Base-by-base conservation (phyloP, 2,329 filamentous ascomycete genomes). In the Mycosphaerelloides madeirae region DNA sequence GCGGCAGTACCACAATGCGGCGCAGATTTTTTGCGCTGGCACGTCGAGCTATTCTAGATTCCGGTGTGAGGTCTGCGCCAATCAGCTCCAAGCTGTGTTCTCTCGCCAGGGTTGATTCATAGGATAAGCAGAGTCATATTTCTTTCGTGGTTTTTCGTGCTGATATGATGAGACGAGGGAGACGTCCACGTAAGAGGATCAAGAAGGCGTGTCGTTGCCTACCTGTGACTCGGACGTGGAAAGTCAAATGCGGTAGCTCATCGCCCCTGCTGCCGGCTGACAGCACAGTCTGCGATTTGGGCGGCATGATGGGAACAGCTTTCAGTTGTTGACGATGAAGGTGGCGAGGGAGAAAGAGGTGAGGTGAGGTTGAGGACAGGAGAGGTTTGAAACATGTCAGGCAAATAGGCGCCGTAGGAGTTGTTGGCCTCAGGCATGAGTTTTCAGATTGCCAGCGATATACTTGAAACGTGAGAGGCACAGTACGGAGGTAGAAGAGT, bases 381-480 rank as follows among this genome's bases (percentile, higher is more conserved):
- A 16, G 31, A 19, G n/a, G 3, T 34, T 8, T 35, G 40, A 47
- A 34, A 31, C 15, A 40, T 38, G 31, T 37, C 37, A n/a, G n/a
- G n/a, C n/a, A n/a, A n/a, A 31, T 38, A 48, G 31, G 11, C 28
- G 37, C 37, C 37, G 16, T n/a, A 14, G n/a, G 20, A 16, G 28
- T 28, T n/a, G 25, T 29, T 29, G 15, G 37, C 37, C 37, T 31
- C 37, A 36, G 22, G 22, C 22, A 25, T 25, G 22, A 9, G n/a
- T n/a, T 25, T 25, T 25, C 22, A 25, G 5, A 5, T 5, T 9
- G 22, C 22, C 22, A 6, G 22, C 22, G 9, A 5, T 6, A 25
- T 25, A 25, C 6, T 9, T 9, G 22, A 25, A 9, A 25, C 6
- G 9, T 25, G 22, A 25, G 9, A 25, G 22, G 22, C 22, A 25